Percentiles rank a stretch among this genome's conserved stretches.
These are phyloP conservation scores for Elongisporangium anandrum DNA, from an alignment of 352 stramenopile genomes.

Conservation along the genomic window DNA sequence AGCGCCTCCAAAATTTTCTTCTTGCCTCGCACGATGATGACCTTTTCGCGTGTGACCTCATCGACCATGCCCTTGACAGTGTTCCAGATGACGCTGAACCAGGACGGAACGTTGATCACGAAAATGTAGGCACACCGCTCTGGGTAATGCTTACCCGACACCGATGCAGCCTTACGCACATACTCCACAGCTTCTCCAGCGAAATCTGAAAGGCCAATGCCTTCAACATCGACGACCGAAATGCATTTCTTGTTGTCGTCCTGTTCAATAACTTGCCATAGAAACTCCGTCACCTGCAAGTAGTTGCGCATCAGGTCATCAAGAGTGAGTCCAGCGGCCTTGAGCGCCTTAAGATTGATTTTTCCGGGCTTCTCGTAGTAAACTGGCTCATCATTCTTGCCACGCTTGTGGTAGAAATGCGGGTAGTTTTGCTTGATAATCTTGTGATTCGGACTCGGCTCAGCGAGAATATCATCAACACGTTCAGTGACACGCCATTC, in stretches of 20 bases:
- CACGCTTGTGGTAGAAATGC: slow-evolving; percentile 88
- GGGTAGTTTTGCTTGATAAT: slow-evolving; percentile 91
- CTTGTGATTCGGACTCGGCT: slow-evolving; percentile 65
- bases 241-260: slow-evolving; percentile 86
- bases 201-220: slow-evolving; percentile 82
- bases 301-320: slow-evolving; percentile 86
- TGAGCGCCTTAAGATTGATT: slow-evolving; percentile 85
- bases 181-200: slow-evolving; percentile 86
- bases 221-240: slow-evolving; percentile 78
- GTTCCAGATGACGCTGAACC: slow-evolving; percentile 93
- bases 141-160: slow-evolving; percentile 92
- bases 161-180: slow-evolving; percentile 58
- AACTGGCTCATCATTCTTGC: slow-evolving; percentile 72
- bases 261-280: slow-evolving; percentile 83
- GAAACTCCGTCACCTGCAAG: slow-evolving; percentile 81
- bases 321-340: slow-evolving; percentile 63
- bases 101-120: slow-evolving; percentile 93
- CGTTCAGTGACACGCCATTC: slow-evolving; percentile 79
- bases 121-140: slow-evolving; percentile 92
- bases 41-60: slow-evolving; percentile 92
- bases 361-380: slow-evolving; percentile 87
- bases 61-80: slow-evolving; percentile 90
- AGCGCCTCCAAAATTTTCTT: slow-evolving; percentile 81
- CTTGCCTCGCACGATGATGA: slow-evolving; percentile 85
- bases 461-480: slow-evolving; percentile 71